phyloP scores from a whole-genome alignment of 495 filamentous ascomycete genomes.

The Ramalina intermedia region DNA sequence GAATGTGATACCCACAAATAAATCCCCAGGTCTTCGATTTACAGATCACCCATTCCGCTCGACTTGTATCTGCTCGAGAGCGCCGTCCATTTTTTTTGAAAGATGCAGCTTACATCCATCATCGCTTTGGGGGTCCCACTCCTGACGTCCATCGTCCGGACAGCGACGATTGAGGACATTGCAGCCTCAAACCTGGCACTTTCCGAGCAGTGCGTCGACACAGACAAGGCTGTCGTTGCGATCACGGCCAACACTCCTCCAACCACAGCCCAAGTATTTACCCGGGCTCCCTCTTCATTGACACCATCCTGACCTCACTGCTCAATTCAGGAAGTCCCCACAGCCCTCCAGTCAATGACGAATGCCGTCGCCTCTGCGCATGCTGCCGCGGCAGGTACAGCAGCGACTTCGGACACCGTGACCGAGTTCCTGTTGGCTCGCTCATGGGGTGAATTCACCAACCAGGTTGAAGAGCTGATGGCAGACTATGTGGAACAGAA shows the following conservation, averaged over 20 bases:
- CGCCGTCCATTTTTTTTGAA: too few relatives aligned
- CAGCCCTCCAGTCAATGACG: background rate
- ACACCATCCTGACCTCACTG: background rate
- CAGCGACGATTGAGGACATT: background rate
- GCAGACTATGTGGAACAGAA: background rate
- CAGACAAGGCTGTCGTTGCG: background rate
- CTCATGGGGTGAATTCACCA: background rate
- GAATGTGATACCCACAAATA: too few relatives aligned
- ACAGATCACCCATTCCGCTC: too few relatives aligned
- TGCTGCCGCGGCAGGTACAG: background rate
- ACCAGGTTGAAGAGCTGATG: background rate
- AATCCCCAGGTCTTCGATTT: too few relatives aligned
- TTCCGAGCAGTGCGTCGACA: background rate
- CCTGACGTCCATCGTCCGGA: background rate
- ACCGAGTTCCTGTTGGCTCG: background rate
- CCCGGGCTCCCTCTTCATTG: too few relatives aligned
- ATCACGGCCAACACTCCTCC: background rate
- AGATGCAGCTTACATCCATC: too few relatives aligned
- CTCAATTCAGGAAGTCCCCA: background rate
- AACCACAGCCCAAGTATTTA: background rate
- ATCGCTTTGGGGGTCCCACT: background rate
- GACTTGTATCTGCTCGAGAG: too few relatives aligned
- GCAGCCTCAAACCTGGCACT: background rate
- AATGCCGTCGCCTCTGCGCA: background rate
- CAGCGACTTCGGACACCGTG: background rate